Conservation (phyloP, 495 filamentous ascomycete species). For the Copromyces sp. region DNA sequence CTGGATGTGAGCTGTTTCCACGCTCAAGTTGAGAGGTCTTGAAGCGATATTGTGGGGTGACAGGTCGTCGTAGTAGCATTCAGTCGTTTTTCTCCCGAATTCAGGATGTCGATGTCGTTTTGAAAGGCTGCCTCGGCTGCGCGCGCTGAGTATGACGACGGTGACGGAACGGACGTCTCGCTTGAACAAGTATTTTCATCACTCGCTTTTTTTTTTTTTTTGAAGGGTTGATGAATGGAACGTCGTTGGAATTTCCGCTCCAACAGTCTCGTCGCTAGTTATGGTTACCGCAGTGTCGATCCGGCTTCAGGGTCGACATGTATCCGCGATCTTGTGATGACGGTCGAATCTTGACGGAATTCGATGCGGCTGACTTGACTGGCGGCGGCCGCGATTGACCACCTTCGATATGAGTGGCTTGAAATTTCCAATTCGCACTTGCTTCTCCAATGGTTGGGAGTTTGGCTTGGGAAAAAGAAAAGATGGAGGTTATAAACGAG, state of each 20-base stretch:
- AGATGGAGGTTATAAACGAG: not conserved
- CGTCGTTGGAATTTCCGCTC: not conserved
- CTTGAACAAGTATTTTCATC: not conserved
- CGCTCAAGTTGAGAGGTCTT: not conserved
- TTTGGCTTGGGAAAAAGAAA: not conserved
- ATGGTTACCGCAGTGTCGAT: not conserved
- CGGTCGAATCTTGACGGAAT: not conserved
- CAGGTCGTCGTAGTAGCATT: not conserved
- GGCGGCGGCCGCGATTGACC: not conserved
- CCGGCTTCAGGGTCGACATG: not conserved
- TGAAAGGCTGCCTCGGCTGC: not conserved
- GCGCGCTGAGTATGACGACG: not conserved
- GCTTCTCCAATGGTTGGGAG: not conserved
- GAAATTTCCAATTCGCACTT: not conserved
- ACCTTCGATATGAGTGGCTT: not conserved
- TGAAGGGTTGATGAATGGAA: not conserved
- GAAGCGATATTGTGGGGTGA: not conserved
- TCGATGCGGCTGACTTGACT: not conserved
- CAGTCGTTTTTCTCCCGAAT: not conserved
- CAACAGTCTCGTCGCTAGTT: not conserved
- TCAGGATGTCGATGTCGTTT: not conserved
- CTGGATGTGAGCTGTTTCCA: not conserved
- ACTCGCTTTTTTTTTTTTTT: not conserved
- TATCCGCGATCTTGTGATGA: not conserved
- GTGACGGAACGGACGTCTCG: not conserved